Evolutionary conservation across 306 rosid genomes (phyloP).

Genomic region (Corylus americana): DNA sequence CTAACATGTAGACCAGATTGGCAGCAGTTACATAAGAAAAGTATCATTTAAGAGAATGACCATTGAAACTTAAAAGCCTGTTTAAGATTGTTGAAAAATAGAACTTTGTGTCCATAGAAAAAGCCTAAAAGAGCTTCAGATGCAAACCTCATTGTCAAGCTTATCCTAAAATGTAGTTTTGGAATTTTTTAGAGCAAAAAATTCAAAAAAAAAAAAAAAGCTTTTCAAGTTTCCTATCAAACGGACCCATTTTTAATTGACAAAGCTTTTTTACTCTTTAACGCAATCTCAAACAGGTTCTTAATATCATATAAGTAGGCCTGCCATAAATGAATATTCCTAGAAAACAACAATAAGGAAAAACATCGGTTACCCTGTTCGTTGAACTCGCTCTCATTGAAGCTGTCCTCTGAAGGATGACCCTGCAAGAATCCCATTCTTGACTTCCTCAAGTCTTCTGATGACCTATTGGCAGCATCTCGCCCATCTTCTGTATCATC

Average conservation of each 20-base stretch:
- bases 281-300: no score
- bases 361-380: conserved; percentile 72
- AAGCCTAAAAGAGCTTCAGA: no score
- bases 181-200: no score
- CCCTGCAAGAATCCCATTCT: conserved; percentile 95
- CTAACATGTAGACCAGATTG: not conserved
- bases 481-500: conserved; percentile 95
- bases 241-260: no score
- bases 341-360: conserved; percentile 8
- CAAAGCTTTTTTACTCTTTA: no score
- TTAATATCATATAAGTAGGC: not conserved
- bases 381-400: conserved; percentile 75
- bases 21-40: not conserved
- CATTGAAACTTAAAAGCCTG: not conserved
- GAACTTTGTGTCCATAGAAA: no score
- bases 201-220: no score
- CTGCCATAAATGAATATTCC: conserved; percentile 8
- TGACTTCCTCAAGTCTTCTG: conserved; percentile 92
- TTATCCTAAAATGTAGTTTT: no score
- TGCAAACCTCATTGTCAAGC: no score
- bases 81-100: no score
- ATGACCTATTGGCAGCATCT: conserved; percentile 80
- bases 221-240: no score
- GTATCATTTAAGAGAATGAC: not conserved
- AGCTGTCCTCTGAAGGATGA: conserved; percentile 79